These are phyloP conservation scores for Symbiodinium pilosum DNA, from an alignment of 73 alveolate genomes.

Conservation along the genomic window DNA sequence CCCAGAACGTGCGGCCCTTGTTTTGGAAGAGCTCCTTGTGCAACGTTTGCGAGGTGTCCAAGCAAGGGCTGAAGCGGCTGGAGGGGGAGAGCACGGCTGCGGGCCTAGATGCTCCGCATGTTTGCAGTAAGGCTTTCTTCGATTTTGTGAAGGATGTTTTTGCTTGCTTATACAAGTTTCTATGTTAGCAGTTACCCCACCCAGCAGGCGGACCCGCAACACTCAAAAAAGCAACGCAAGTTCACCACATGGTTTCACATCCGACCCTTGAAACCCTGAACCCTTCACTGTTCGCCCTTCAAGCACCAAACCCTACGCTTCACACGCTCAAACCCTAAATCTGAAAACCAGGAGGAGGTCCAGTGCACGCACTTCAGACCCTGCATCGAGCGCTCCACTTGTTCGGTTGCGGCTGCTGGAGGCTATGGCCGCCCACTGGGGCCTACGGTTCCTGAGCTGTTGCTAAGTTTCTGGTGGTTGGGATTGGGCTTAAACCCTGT, in stretches of 20 bases:
- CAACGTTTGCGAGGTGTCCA: not conserved
- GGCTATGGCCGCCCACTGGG: not conserved
- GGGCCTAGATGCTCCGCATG: not conserved
- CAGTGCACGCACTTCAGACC: not conserved
- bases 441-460: not conserved
- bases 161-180: too few relatives aligned
- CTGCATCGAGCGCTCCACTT: not conserved
- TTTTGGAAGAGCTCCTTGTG: too few relatives aligned
- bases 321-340: not conserved
- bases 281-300: not conserved
- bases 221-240: too few relatives aligned
- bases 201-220: too few relatives aligned
- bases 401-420: not conserved
- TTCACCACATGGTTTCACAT: too few relatives aligned
- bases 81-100: not conserved
- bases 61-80: not conserved
- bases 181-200: too few relatives aligned
- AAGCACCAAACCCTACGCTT: not conserved
- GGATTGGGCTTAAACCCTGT: not conserved
- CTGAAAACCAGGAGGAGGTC: not conserved
- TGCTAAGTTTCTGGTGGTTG: not conserved
- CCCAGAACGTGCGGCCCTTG: too few relatives aligned
- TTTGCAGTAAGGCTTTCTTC: not conserved
- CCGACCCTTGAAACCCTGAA: not conserved
- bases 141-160: not conserved